Evolutionary conservation across 177 flowering plant genomes (phyloP), one percentile per base, ranked within the genome.

Genomic region (Vitis hybrid): DNA sequence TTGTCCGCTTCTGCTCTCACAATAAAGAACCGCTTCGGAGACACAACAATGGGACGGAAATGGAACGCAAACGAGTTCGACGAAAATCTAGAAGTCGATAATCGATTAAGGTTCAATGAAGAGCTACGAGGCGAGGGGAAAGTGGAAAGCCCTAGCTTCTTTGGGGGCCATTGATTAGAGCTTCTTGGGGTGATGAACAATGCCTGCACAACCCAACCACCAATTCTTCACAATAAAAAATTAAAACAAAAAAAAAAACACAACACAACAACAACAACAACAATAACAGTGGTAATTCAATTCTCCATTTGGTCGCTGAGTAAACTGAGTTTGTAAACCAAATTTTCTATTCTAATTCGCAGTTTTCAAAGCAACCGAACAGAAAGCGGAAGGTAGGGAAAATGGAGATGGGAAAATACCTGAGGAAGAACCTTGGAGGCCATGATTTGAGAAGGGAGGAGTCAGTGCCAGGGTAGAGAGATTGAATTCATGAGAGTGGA

Each of bases 1-100:
- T 82, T 16, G 19, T 57, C 73, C 16, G 78, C 62, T 57, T 90
- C 92, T 2, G 89, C 92, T 66, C 80, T 80, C 18, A 78, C 84
- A 10, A 84, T 64, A 33, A 86, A 67, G 9, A 77, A 62, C 31
- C 76, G 72, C 14, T 20, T 82, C 55, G 57, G 53, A 18, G 29
- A 48, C 13, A 39, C 13, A 5, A 69, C 5, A 2, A 68, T 3
- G 9, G 75, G 72, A 13, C 53, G 12, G 18, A 72, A 60, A 49
- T 63, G 72, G 22, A 72, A 76, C 9, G 66, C 66, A 7, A 76
- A 22, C 3, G 72, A 33, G 59, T 33, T 52, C 7, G 70, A 33
- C 1, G 79, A 75, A 75, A 65, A 67, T 64, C 80, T 70, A 59
- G 81, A 71, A 75, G 67, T 39, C 1, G 84, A 61, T n/a, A 62